These are phyloP conservation scores for Leccinellum luteum DNA, from an alignment of 768 basidiomycete species.

Conservation along the genomic window DNA sequence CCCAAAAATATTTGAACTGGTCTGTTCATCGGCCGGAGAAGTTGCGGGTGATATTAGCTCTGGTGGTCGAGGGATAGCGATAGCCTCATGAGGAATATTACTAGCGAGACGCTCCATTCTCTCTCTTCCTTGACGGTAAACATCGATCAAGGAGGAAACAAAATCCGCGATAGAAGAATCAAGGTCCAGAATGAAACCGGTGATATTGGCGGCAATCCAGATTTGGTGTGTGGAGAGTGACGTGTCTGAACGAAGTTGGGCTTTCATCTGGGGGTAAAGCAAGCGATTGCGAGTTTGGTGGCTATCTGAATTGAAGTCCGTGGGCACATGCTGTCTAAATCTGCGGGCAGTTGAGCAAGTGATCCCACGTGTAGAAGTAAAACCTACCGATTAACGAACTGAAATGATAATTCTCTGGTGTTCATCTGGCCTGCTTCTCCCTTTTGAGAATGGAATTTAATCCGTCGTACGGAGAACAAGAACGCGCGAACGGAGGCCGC, in stretches of 20 bases:
- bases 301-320: constrained; percentile 67
- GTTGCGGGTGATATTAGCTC: constrained; percentile 5
- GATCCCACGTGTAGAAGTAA: neutral
- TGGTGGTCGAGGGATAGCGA: neutral
- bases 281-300: constrained; percentile 72
- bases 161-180: constrained; percentile 79
- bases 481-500: constrained; percentile 67
- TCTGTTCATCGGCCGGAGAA: constrained; percentile 22
- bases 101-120: constrained; percentile 65
- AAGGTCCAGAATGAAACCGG: constrained; percentile 81
- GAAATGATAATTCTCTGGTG: constrained; percentile 75
- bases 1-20: constrained; percentile 59
- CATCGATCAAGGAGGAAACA: constrained; percentile 79
- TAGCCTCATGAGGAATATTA: constrained; percentile 43
- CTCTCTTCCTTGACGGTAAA: constrained; percentile 79
- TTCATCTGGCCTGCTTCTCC: constrained; percentile 77
- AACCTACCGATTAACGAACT: constrained; percentile 75
- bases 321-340: constrained; percentile 70
- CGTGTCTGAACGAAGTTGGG: constrained; percentile 60
- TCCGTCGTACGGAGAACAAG: constrained; percentile 75
- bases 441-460: constrained; percentile 69
- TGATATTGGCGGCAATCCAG: constrained; percentile 67
- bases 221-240: constrained; percentile 49
- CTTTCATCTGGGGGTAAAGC: constrained; percentile 78
- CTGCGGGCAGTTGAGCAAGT: constrained; percentile 37